Evolutionary conservation across 495 filamentous ascomycete genomes (phyloP), one percentile per base, ranked within the genome.

Genomic region (Bacidia rubella): DNA sequence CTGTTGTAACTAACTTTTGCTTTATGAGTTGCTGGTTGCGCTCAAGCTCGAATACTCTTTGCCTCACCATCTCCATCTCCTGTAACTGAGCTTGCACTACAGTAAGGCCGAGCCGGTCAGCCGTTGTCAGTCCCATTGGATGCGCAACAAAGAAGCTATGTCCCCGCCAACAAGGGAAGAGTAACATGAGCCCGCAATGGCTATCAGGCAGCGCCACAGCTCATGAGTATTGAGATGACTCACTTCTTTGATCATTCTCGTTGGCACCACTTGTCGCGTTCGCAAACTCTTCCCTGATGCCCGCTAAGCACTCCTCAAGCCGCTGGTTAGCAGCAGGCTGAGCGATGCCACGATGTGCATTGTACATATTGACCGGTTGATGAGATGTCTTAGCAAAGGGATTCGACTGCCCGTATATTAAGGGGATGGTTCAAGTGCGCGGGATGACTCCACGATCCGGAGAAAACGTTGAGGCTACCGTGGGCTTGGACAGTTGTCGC

Each of bases 221-320:
- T n/a, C n/a, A n/a, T n/a, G n/a, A n/a, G n/a, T n/a, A n/a, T n/a
- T n/a, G n/a, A n/a, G n/a, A n/a, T n/a, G n/a, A 50, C 47, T 39
- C 47, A 96, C 92, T 81, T 64, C 90, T 85, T 62, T 88, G 84
- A 56, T 98, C 90, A 66, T 84, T 90, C 51, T 87, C 85, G 61
- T 82, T 82, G 60, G 75, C 82, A 27, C 57, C 61, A 60, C 83
- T 74, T 60, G 80, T 74, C 32, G 81, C 74, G 64, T 95, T 85
- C 52, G 96, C 92, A 60, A 95, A 98, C 67, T 98, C 92, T 64
- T 75, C 71, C 58, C 93, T 81, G 57, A 98, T 78, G 59, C 88
- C 81, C 41, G 96, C 90, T 60, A 98, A 73, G 57, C 96, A 77
- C 72, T 98, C 92, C 57, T 79, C 87, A 57, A 97, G 71, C 51